Evolutionary conservation across 2,329 filamentous ascomycete species (phyloP), one percentile per base, ranked within the genome.

Genomic region (Pseudogymnoascus sp.): DNA sequence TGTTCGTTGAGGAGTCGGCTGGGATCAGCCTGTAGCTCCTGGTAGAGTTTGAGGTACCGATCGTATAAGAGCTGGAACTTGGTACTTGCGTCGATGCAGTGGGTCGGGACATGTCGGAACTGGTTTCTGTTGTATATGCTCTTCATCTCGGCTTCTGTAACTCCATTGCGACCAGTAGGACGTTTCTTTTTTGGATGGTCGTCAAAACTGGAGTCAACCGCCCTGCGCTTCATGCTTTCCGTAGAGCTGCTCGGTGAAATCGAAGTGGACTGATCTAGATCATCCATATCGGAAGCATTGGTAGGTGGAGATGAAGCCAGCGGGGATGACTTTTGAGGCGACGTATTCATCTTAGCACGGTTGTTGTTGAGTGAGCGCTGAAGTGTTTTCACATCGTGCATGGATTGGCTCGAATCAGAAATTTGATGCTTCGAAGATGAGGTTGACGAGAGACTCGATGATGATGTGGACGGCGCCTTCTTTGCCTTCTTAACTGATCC

Each of bases 301-400:
- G 84, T 86, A 0, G 84, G 84, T 10, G 84, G 83, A 5, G 84
- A 86, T 1, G 83, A 84, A n/a, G 84, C 84, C 15, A 87, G 74
- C 3, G 84, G 84, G 8, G 84, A 87, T 2, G 84, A 86, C 70
- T 87, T 87, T 59, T 77, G 76, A 0, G 83, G 83, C 5, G 83
- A 85, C 0, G 79, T 85, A 64, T 78, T 76, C 71, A 82, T 82
- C 70, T 77, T 81, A 54, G 62, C 68, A 64, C 57, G 33, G 11
- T 11, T 40, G 7, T 59, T 59, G 36, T 40, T 59, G 62, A 59
- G 24, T 8, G 57, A 59, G 17, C 24, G 33, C 57, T 59, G 57
- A 9, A 59, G 3, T n/a, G 33, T 39, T 31, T 36, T 40, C n/a
- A 59, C 57, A 39, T 40, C 66, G 6, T 79, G 77, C 15, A 79